These are phyloP conservation scores for Aspergillus coremiiformis DNA, from an alignment of 495 filamentous ascomycete species.

Conservation along the genomic window DNA sequence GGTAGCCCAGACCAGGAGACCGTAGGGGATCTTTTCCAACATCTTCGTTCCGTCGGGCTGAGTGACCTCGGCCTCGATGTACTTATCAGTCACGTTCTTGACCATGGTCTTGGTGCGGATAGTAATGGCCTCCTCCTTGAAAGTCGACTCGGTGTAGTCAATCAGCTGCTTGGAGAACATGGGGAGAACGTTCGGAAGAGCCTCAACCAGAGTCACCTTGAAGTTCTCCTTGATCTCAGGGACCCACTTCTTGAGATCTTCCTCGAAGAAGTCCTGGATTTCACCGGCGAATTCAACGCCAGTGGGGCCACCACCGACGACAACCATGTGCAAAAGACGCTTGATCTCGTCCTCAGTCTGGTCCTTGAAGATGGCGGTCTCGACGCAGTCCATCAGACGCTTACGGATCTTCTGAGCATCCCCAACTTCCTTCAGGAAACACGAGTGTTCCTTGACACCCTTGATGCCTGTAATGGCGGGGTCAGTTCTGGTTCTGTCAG, in stretches of 20 bases:
- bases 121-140: slow-evolving; percentile 95
- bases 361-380: slow-evolving; percentile 97
- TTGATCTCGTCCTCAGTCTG: slow-evolving; percentile 84
- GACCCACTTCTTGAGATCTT: slow-evolving; percentile 96
- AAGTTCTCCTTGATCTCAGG: slow-evolving; percentile 91
- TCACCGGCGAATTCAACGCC: slow-evolving; percentile 98
- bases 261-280: slow-evolving; percentile 96
- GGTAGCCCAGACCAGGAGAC: slow-evolving; percentile 95
- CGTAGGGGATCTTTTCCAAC: slow-evolving; percentile 78
- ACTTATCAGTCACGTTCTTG: slow-evolving; percentile 91
- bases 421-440: slow-evolving; percentile 96
- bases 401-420: slow-evolving; percentile 95
- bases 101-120: slow-evolving; percentile 99
- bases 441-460: slow-evolving; percentile 88
- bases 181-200: slow-evolving; percentile 93
- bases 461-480: slow-evolving; percentile 57
- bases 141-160: slow-evolving; percentile 97
- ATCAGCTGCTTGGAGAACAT: slow-evolving; percentile 99
- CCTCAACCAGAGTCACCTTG: slow-evolving; percentile 94
- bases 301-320: slow-evolving; percentile 95
- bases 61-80: slow-evolving; percentile 83
- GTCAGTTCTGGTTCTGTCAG: neutral
- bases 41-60: slow-evolving; percentile 82
- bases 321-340: slow-evolving; percentile 97
- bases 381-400: slow-evolving; percentile 98